Conservation (phyloP, 305 asterid species). For the Caryopteris hybrid region DNA sequence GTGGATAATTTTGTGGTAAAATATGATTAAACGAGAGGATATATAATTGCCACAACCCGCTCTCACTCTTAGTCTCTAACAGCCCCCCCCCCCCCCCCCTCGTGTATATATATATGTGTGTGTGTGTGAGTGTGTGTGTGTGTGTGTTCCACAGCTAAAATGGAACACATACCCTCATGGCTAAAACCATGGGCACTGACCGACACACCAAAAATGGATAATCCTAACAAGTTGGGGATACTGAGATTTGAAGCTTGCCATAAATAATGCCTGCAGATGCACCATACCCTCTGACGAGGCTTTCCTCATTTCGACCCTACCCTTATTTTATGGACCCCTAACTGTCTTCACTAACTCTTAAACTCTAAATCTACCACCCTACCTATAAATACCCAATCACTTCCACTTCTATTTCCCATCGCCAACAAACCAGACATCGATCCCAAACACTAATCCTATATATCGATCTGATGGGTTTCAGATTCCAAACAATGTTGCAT, state of each 20-base stretch:
- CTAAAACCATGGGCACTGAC: slow-evolving; percentile 11
- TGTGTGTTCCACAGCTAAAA: too few relatives aligned
- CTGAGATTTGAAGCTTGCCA: background rate
- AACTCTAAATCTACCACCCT: background rate
- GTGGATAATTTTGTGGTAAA: too few relatives aligned
- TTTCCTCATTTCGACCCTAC: background rate
- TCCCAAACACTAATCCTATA: too few relatives aligned
- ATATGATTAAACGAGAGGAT: too few relatives aligned
- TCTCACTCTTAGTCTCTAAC: too few relatives aligned
- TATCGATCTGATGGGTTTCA: slow-evolving; percentile 7
- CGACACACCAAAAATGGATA: background rate
- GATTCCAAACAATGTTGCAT: slow-evolving; percentile 10
- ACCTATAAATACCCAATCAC: background rate
- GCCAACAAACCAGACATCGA: too few relatives aligned
- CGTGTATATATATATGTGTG: too few relatives aligned
- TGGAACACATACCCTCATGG: too few relatives aligned
- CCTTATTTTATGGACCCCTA: slow-evolving; percentile 17
- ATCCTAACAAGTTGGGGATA: slow-evolving; percentile 18
- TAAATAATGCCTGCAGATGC: slow-evolving; percentile 27
- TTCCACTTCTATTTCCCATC: background rate
- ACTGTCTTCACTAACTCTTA: background rate
- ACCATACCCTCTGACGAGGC: slow-evolving; percentile 8
- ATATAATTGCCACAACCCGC: too few relatives aligned
- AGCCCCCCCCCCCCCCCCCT: too few relatives aligned
- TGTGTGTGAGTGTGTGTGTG: too few relatives aligned